Conservation (phyloP, 2,329 filamentous ascomycete genomes). For the Pseudocercospora musae region DNA sequence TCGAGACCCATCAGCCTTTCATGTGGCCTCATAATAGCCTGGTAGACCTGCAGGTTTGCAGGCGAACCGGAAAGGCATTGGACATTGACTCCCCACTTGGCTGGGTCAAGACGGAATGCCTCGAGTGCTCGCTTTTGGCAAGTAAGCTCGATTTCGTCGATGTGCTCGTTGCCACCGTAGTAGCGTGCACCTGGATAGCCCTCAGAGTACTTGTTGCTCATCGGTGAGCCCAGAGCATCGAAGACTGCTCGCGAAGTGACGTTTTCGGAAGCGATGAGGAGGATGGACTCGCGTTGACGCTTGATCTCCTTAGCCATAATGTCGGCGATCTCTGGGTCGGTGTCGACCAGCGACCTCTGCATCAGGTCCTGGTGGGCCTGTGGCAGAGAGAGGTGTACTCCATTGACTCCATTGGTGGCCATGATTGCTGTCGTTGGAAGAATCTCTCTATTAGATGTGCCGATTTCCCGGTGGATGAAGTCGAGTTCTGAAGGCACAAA, state of each 20-base stretch:
- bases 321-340: constrained; percentile 88
- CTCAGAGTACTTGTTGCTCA: constrained; percentile 98
- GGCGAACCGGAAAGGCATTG: constrained; percentile 83
- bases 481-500: background rate
- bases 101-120: constrained; percentile 80
- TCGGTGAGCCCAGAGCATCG: constrained; percentile 89
- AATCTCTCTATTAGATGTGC: background rate
- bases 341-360: constrained; percentile 87
- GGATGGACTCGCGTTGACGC: constrained; percentile 96
- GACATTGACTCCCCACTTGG: constrained; percentile 98
- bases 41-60: constrained; percentile 80
- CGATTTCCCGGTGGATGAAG: background rate
- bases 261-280: constrained; percentile 98
- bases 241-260: constrained; percentile 98
- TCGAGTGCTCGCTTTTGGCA: constrained; percentile 92
- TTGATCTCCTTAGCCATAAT: constrained; percentile 97
- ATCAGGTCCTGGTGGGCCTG: constrained; percentile 74
- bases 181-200: constrained; percentile 97
- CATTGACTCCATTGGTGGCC: constrained; percentile 28
- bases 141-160: constrained; percentile 90
- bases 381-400: constrained; percentile 54
- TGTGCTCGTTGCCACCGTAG: constrained; percentile 99
- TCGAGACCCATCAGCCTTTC: constrained; percentile 97
- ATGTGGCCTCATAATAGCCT: constrained; percentile 85
- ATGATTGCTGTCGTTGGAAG: constrained; percentile 15